phyloP scores from a whole-genome alignment of 75 land plant species.

The Pinus albicaulis region DNA sequence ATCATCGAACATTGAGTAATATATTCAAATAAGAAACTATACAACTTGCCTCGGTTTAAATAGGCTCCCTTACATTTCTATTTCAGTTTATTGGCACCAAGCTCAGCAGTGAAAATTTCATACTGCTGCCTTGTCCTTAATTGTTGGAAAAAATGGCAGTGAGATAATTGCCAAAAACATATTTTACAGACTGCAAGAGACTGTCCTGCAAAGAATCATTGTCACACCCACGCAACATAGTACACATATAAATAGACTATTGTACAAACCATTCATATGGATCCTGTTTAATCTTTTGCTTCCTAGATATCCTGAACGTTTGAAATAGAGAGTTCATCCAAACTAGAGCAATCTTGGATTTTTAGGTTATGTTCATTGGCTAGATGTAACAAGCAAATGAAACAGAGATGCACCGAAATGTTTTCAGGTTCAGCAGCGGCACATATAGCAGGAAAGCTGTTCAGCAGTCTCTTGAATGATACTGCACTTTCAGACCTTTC shows the following conservation, averaged over 20 bases:
- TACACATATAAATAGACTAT: constrained; percentile 1
- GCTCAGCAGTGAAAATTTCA: no score
- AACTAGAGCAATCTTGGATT: constrained; percentile 41
- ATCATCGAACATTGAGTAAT: no score
- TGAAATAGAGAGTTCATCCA: constrained; percentile 61
- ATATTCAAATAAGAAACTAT: no score
- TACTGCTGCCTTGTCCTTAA: no score
- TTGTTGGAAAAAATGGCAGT: no score
- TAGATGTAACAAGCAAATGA: constrained; percentile 94
- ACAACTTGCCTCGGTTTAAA: no score
- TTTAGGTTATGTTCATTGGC: constrained; percentile 87
- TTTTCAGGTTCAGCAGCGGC: constrained; percentile 54
- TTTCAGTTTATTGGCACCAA: no score
- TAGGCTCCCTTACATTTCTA: no score
- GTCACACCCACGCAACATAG: background rate
- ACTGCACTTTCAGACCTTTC: constrained; percentile 23
- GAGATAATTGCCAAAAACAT: background rate
- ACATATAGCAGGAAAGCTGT: constrained; percentile 51
- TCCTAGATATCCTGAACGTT: background rate
- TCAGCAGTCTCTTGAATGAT: constrained; percentile 59
- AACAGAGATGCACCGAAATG: constrained; percentile 86
- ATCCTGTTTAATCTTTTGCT: background rate
- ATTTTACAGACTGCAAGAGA: background rate
- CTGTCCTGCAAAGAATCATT: background rate
- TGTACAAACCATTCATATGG: constrained; percentile 3